Conservation (phyloP, 2,329 filamentous ascomycete species). For the Monosporascus sp. region DNA sequence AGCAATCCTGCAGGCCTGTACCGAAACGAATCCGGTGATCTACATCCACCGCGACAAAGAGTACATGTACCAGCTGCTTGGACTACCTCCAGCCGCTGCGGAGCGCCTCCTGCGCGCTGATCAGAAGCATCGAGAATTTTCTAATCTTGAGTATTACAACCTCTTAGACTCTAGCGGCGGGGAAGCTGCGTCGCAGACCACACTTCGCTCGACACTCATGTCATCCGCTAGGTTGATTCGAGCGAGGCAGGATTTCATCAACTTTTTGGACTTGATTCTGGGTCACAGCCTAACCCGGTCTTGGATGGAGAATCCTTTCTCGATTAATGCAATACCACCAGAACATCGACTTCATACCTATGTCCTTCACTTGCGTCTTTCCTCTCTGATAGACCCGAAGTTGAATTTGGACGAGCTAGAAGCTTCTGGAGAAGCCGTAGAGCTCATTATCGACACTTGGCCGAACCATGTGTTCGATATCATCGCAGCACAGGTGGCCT, state of each 20-base stretch:
- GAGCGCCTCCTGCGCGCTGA: constrained; percentile 51
- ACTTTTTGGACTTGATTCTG: constrained; percentile 53
- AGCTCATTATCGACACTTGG: constrained; percentile 56
- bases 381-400: constrained; percentile 48
- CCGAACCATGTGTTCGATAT: constrained; percentile 40
- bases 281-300: constrained; percentile 46
- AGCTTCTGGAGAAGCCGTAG: constrained; percentile 53
- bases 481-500: constrained; percentile 50
- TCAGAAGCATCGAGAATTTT: constrained; percentile 54
- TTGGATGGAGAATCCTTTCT: constrained; percentile 55
- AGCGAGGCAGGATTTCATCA: constrained; percentile 54
- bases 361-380: constrained; percentile 56
- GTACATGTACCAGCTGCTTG: constrained; percentile 54
- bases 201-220: constrained; percentile 36
- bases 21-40: constrained; percentile 61
- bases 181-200: constrained; percentile 22
- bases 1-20: constrained; percentile 51
- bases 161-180: constrained; percentile 43
- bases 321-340: constrained; percentile 51
- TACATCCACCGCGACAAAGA: constrained; percentile 62
- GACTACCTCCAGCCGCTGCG: constrained; percentile 39
- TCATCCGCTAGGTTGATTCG: constrained; percentile 54
- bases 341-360: constrained; percentile 56
- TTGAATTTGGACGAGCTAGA: constrained; percentile 48
- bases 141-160: constrained; percentile 70